A percentile compares a stretch with the other conserved stretches of the same genome.
Conservation (phyloP, 805 yeast genomes). For the Maudiozyma pseudohumilis region DNA sequence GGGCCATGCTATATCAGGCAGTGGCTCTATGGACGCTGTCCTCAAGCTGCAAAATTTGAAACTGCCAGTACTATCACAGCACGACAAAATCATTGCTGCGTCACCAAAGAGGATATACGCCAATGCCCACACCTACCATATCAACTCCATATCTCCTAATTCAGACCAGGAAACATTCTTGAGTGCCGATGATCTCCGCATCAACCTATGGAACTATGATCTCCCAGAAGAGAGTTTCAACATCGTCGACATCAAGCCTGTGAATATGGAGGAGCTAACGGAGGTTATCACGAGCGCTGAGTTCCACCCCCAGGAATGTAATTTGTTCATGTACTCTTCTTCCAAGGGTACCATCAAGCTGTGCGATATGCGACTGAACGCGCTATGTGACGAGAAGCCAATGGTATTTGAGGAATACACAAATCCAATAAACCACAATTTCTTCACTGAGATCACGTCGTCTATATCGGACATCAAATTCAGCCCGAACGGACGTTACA, state of each 20-base stretch:
- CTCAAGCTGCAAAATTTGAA: conserved; percentile 41
- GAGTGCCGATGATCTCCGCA: conserved; percentile 86
- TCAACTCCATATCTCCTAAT: conserved; percentile 88
- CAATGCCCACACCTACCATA: conserved; percentile 97
- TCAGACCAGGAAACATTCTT: conserved; percentile 94
- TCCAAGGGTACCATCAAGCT: conserved; percentile 92
- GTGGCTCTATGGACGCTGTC: conserved; percentile 21
- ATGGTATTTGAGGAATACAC: conserved; percentile 83
- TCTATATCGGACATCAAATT: conserved; percentile 91
- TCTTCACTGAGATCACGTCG: conserved; percentile 93
- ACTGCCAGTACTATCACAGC: conserved; percentile 83
- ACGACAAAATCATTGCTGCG: conserved; percentile 91
- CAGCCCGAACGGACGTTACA: conserved; percentile 83
- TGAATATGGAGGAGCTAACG: conserved; percentile 96
- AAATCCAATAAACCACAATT: conserved; percentile 88
- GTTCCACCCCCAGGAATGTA: conserved; percentile 89
- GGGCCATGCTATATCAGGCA: conserved; percentile 6
- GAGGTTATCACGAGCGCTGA: conserved; percentile 96
- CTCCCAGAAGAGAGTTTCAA: conserved; percentile 93
- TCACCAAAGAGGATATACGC: conserved; percentile 85
- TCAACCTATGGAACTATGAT: conserved; percentile 90
- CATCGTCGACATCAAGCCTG: conserved; percentile 95
- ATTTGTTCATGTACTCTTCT: conserved; percentile 87
- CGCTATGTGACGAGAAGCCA: conserved; percentile 85
- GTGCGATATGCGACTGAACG: conserved; percentile 93